A percentile compares a stretch with the other conserved stretches of the same genome.
Conservation (phyloP, 192 early-diverging fungal species). For the Dispira simplex region DNA sequence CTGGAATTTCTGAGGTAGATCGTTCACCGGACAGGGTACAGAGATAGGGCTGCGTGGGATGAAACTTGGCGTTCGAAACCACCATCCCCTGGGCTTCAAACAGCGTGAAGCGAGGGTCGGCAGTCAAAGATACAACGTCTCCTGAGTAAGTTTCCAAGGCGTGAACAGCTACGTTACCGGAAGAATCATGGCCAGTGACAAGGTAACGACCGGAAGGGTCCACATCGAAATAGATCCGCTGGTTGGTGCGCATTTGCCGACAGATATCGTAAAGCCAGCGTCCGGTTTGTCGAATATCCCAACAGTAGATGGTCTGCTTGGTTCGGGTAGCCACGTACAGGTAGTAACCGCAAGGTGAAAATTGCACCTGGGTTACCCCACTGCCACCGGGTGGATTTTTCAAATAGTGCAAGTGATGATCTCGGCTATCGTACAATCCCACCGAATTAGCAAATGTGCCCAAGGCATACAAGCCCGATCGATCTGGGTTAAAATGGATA, state of each 20-base stretch:
- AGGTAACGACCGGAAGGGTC: conserved; percentile 41
- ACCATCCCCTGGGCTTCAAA: not conserved
- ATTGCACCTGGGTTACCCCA: conserved; percentile 39
- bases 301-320: conserved; percentile 39
- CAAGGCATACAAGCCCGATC: conserved; percentile 46
- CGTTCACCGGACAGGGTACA: not conserved
- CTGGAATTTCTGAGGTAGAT: not conserved
- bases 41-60: not conserved
- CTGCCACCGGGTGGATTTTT: conserved; percentile 28
- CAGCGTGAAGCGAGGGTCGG: not conserved
- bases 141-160: not conserved
- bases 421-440: conserved; percentile 41
- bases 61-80: not conserved
- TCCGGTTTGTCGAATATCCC: conserved; percentile 68
- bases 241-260: conserved; percentile 45
- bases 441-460: conserved; percentile 56
- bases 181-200: conserved; percentile 27
- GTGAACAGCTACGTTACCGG: not conserved
- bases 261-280: conserved; percentile 32
- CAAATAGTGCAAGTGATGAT: conserved; percentile 33
- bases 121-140: not conserved
- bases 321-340: conserved; percentile 54
- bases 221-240: conserved; percentile 55
- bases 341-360: conserved; percentile 45
- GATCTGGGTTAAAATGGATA: conserved; percentile 48